phyloP scores from a whole-genome alignment of 257 asterid species.

The Ocimum tenuiflorum region DNA sequence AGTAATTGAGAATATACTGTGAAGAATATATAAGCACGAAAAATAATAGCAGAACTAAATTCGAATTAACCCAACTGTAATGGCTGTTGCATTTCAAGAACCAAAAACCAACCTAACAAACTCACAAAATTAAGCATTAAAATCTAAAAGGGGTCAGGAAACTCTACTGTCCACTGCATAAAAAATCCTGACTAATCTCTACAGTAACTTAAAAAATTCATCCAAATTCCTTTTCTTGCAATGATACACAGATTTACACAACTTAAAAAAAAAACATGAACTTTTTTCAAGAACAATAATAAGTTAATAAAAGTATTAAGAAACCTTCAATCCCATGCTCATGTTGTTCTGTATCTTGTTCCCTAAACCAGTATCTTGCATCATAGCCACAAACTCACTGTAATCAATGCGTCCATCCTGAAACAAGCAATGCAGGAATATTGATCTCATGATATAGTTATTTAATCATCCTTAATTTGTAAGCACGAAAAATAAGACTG shows the following conservation, averaged over 20 bases:
- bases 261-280: neutral
- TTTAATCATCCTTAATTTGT: no score
- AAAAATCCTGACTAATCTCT: neutral
- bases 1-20: no score
- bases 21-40: no score
- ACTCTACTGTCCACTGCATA: constrained; percentile 6
- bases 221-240: neutral
- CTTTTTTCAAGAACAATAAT: neutral
- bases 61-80: no score
- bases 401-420: constrained; percentile 86
- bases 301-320: neutral
- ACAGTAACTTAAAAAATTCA: neutral
- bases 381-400: constrained; percentile 78
- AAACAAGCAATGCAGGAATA: neutral
- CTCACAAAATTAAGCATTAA: neutral
- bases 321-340: constrained; percentile 27
- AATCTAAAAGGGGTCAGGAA: neutral
- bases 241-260: constrained; percentile 26
- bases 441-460: no score
- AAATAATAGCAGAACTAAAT: no score
- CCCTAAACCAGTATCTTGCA: constrained; percentile 67
- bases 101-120: neutral
- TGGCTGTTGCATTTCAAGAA: neutral
- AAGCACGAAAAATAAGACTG: no score
- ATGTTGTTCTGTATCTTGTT: constrained; percentile 27